Evolutionary conservation across 257 asterid genomes (phyloP).

Genomic region (Nicotiana tabacum): DNA sequence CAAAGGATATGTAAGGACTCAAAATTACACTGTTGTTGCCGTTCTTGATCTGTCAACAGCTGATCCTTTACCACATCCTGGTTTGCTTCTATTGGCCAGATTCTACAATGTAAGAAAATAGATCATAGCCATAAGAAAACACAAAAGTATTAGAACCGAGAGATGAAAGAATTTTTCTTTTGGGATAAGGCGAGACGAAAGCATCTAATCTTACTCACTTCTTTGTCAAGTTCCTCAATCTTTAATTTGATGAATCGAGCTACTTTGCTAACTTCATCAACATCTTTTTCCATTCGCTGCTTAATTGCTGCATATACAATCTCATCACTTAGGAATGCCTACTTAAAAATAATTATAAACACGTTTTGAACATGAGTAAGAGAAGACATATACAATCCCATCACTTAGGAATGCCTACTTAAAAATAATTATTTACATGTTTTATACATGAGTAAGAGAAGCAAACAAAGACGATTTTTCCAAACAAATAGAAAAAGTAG

Average conservation of each 20-base stretch:
- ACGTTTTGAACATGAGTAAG: not conserved
- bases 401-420: not conserved
- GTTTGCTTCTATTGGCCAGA: conserved; percentile 74
- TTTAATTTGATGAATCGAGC: conserved; percentile 72
- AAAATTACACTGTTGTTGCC: conserved; percentile 78
- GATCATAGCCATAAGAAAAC: conserved; percentile 6
- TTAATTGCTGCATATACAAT: conserved; percentile 57
- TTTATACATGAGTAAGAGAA: not conserved
- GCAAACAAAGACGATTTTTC: not conserved
- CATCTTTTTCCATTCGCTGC: conserved; percentile 96
- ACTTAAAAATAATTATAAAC: not conserved
- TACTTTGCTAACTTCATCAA: conserved; percentile 92
- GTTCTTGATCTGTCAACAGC: conserved; percentile 96
- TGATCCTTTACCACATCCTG: conserved; percentile 94
- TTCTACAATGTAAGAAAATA: conserved; percentile 39
- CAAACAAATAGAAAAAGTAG: not conserved
- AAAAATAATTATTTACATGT: not conserved
- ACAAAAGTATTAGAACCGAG: not conserved
- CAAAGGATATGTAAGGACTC: not conserved
- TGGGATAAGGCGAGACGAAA: not conserved
- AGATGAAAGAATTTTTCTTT: not conserved
- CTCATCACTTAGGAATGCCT: not conserved
- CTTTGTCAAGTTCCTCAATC: conserved; percentile 87
- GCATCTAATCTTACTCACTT: conserved; percentile 33
- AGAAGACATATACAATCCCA: not conserved